Evolutionary conservation across 2,329 filamentous ascomycete species (phyloP).

Genomic region (Sarocladiaceae sp.): DNA sequence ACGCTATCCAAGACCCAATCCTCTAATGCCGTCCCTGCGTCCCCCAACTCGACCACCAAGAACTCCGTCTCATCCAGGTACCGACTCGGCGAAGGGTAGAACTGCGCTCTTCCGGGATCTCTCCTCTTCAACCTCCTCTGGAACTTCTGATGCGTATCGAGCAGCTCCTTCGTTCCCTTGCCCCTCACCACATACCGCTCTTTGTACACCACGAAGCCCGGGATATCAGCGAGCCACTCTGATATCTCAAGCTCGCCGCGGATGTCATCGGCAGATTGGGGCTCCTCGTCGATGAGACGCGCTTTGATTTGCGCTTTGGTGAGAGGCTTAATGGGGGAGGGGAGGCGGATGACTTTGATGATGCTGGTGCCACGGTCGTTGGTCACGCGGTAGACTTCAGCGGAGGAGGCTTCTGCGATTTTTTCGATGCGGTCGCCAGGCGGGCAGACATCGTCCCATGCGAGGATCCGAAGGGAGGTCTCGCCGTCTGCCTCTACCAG

Average conservation of each 20-base stretch:
- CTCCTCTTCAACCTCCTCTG: conserved; percentile 47
- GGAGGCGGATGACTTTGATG: conserved; percentile 57
- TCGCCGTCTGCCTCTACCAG: conserved; percentile 12
- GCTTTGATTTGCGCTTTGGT: conserved; percentile 49
- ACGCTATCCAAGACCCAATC: conserved; percentile 44
- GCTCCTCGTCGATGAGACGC: conserved; percentile 52
- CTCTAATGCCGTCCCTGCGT: conserved; percentile 55
- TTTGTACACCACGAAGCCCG: conserved; percentile 61
- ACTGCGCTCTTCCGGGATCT: conserved; percentile 51
- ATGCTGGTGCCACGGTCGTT: conserved; percentile 56
- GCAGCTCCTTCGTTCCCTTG: conserved; percentile 43
- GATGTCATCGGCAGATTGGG: conserved; percentile 48
- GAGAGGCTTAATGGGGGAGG: conserved; percentile 51
- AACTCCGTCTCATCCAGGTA: conserved; percentile 54
- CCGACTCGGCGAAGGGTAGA: conserved; percentile 55
- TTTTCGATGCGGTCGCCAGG: conserved; percentile 49
- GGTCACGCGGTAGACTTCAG: conserved; percentile 58
- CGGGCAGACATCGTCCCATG: conserved; percentile 54
- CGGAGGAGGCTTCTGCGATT: conserved; percentile 61
- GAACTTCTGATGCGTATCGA: conserved; percentile 55
- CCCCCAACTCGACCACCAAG: conserved; percentile 56
- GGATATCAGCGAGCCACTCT: conserved; percentile 57
- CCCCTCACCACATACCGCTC: conserved; percentile 55
- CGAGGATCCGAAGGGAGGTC: conserved; percentile 34
- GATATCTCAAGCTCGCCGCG: conserved; percentile 56